Base-by-base conservation (phyloP, 768 basidiomycete species). In the Panellus pusillus region DNA sequence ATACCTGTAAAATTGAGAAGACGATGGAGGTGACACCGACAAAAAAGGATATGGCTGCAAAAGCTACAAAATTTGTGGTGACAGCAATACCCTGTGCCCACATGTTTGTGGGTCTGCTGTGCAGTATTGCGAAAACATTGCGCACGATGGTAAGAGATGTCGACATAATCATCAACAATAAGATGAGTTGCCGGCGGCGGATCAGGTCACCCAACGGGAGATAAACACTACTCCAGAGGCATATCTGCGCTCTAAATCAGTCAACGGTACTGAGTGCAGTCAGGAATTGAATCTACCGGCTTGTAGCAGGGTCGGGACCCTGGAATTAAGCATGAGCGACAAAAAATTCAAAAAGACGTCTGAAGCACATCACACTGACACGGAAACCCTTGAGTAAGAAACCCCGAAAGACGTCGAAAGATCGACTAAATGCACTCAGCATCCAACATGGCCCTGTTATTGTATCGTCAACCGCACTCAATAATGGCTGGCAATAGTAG, bases 131-230 rank as follows among this genome's bases (percentile, higher is more conserved):
- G 1, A 15, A 9, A 12, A 28, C 9, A 37, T 14, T 17, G 20
- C 58, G 32, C 28, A 60, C 58, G 46, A 94, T 82, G 0, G 87
- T 82, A 1, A 95, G 71, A 6, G 75, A 58, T 0, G 80, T 78
- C 0, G 85, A 82, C 17, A 79, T 42, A 1, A 78, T 61, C 29
- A 87, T 70, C n/a, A 90, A 68, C 11, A 75, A 54, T 17, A 95
- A 74, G 24, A 88, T 76, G 0, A 96, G 75, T 41, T 83, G 86
- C 14, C 93, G 77, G 24, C 92, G 74, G 15, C 87, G 86, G 24
- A 92, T 77, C 17, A 94, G 76, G 66, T 96, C 93, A 11, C 93
- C 93, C 0, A 92, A 74, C 1, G 93, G 93, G 88, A 81, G 47
- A 95, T 81, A 32, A 93, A 68, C 2, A 93, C 68, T 3, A 93